These are phyloP conservation scores for Mortierella claussenii DNA, from an alignment of 192 early-diverging fungal species.

Conservation along the genomic window DNA sequence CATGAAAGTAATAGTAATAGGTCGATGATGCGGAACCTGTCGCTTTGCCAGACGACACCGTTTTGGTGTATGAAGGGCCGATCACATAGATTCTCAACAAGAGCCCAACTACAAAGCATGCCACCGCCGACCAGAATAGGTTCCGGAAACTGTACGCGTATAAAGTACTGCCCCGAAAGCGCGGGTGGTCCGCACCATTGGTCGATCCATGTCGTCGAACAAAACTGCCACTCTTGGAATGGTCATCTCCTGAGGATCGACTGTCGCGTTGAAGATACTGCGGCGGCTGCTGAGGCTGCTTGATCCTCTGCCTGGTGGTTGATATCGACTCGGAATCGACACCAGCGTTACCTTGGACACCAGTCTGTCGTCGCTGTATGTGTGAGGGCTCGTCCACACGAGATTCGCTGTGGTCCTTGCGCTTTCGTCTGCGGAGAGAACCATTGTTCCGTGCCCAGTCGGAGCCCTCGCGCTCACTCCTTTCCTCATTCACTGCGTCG, in stretches of 20 bases:
- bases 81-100: slow-evolving; percentile 43
- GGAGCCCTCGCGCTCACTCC: too few species aligned
- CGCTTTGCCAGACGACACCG: not conserved
- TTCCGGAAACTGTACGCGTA: slow-evolving; percentile 47
- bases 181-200: slow-evolving; percentile 47
- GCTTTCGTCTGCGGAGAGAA: too few species aligned
- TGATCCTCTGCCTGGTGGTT: too few species aligned
- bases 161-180: slow-evolving; percentile 33
- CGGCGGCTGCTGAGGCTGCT: too few species aligned
- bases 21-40: slow-evolving; percentile 1
- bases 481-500: too few species aligned
- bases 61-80: slow-evolving; percentile 41
- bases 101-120: slow-evolving; percentile 32
- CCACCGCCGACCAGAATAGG: slow-evolving; percentile 32
- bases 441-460: too few species aligned
- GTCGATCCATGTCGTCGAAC: slow-evolving; percentile 23
- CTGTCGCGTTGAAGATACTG: slow-evolving; percentile 9
- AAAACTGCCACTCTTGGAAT: not conserved
- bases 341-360: not conserved
- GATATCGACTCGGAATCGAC: too few species aligned
- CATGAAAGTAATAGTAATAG: slow-evolving; percentile 41
- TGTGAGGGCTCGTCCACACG: too few species aligned
- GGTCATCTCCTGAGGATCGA: slow-evolving; percentile 6
- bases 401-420: too few species aligned
- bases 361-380: not conserved